Base-by-base conservation (phyloP, 2,329 filamentous ascomycete species). In the Fusarium ambrosium region DNA sequence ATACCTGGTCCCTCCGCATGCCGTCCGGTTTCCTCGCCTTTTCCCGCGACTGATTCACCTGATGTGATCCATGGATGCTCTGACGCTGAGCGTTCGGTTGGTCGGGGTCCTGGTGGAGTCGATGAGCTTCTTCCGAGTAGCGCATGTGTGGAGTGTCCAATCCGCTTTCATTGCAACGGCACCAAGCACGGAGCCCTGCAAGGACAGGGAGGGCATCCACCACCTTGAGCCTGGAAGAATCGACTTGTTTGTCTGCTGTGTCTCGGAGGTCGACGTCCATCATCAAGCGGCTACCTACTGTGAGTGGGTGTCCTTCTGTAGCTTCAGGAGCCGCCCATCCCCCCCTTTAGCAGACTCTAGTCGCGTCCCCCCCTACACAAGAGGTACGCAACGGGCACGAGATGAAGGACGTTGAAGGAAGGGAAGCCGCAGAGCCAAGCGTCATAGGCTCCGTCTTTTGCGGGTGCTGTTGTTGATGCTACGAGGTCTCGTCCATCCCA, bases 141-240 rank as follows among this genome's bases (percentile, higher is more conserved):
- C 66, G 73, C 62, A 66, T 70, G 62, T 79, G 75, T 75, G 77
- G 77, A 77, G 76, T 67, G 64, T 66, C 76, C 77, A 79, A 79
- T 79, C 75, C 77, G 77, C 77, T 78, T 79, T 76, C 77, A 74
- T 68, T 79, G 77, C 70, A 76, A 79, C 75, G 62, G 67, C 70
- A 71, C 59, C 73, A 73, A 62, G 63, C 39, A 71, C 63, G 45
- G 69, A 70, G 73, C 66, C 75, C 71, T 78, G 76, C 77, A 78
- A 78, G 71, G 76, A 71, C 75, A 74, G 66, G 65, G 66, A 58
- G 39, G 61, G 66, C 70, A 70, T 67, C 71, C 69, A 78, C 72
- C 73, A 75, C 68, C 66, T 64, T 37, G 20, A 69, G 34, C 51
- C 51, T 55, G 51, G 51, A 55, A 55, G 27, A 55, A 55, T 34